Evolutionary conservation across 1,284 basidiomycete genomes (phyloP).

Genomic region (Rhodofomes roseus): DNA sequence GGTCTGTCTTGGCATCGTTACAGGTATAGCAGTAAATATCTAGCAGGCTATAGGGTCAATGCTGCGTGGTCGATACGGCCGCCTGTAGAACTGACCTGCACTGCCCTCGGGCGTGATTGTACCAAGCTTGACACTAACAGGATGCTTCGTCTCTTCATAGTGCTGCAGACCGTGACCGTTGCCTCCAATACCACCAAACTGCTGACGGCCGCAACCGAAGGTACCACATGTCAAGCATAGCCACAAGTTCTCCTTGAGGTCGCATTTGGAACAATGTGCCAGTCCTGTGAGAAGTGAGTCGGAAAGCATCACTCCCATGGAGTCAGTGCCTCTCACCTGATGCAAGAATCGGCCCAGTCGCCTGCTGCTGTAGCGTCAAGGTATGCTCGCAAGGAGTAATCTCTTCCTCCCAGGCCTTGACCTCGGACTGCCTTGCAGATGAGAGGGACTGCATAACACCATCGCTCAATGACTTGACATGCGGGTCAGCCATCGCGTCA

Average conservation of each 20-base stretch:
- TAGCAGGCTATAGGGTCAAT: constrained; percentile 24
- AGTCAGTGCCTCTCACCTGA: constrained; percentile 35
- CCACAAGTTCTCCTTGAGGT: constrained; percentile 90
- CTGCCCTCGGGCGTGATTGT: constrained; percentile 95
- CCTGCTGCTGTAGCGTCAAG: constrained; percentile 68
- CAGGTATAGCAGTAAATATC: constrained; percentile 96
- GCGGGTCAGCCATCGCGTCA: constrained; percentile 28
- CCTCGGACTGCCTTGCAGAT: constrained; percentile 88
- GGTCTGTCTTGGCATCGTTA: constrained; percentile 85
- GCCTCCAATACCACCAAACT: constrained; percentile 84
- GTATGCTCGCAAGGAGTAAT: constrained; percentile 88
- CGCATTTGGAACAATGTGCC: constrained; percentile 75
- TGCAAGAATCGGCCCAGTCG: constrained; percentile 48
- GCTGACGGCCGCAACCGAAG: constrained; percentile 89
- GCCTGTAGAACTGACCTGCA: constrained; percentile 58
- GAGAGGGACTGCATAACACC: constrained; percentile 82
- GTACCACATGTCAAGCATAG: constrained; percentile 93
- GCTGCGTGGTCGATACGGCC: not conserved
- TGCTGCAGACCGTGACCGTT: constrained; percentile 91
- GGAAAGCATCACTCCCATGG: not conserved
- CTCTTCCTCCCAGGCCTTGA: constrained; percentile 98
- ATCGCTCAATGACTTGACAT: constrained; percentile 60
- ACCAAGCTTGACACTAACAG: constrained; percentile 90
- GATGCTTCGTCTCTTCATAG: constrained; percentile 74
- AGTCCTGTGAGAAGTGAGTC: constrained; percentile 47